Evolutionary conservation across 1,284 basidiomycete genomes (phyloP), one percentile per base, ranked within the genome.

Genomic region (Trametes pubescens): DNA sequence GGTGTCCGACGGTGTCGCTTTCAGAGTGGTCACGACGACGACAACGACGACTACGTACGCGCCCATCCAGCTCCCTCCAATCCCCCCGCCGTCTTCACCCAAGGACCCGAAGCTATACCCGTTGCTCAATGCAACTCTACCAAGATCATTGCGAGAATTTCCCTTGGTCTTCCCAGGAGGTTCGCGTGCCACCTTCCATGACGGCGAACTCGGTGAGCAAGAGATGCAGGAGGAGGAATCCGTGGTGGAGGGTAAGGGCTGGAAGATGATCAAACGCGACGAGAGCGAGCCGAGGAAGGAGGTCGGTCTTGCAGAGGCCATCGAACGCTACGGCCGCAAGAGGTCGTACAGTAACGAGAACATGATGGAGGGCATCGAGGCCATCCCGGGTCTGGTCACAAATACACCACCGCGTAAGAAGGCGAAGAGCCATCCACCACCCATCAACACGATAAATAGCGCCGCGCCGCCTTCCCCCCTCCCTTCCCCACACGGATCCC

Each of bases 11-110:
- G 74, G 72, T 68, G 65, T 65, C 59, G 71, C 67, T 32, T 63
- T 43, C 73, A 95, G 93, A 69, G 92, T 92, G 76, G 91, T 89
- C 75, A 95, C 89, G 66, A 95, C 89, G 55, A 95, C 90, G 22
- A 95, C 88, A 8, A 95, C 91, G 6, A 93, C 91, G 1, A 94
- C 92, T 2, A 87, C 89, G 22, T 93, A 94, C 78, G 89, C 91
- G 64, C 93, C 93, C 38, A 92, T 94, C 68, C 87, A 86, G 54
- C 76, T 94, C 18, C 92, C 90, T 29, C 78, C 88, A 43, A 78
- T 92, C 4, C 91, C 90, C 16, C 79, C 85, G 4, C 91, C 89
- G 14, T 78, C 83, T 9, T 84, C 87, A 16, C 90, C 90, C n/a
- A 89, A 89, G 70, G 90, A 93, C 74, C 82, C 88, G 6, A 93